phyloP scores from a whole-genome alignment of 306 rosid species.

The Vicia faba region DNA sequence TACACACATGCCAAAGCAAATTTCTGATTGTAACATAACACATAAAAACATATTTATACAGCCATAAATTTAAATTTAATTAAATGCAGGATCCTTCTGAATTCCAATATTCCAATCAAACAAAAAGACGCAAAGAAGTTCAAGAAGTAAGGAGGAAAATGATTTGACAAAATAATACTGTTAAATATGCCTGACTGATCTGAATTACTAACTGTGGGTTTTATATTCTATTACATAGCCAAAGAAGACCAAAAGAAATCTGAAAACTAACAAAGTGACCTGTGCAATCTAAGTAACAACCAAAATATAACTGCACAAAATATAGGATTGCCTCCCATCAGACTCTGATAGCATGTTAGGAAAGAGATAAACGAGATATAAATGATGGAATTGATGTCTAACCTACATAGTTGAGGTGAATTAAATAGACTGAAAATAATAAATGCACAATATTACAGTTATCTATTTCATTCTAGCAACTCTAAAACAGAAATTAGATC shows the following conservation, averaged over 20 bases:
- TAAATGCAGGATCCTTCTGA: slow-evolving; percentile 12
- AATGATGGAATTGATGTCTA: background rate
- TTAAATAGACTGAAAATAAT: background rate
- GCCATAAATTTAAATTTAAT: background rate
- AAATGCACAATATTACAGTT: background rate
- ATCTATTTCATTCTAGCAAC: background rate
- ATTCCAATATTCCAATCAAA: background rate
- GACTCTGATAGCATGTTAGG: background rate
- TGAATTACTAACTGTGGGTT: background rate
- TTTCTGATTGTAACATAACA: slow-evolving; percentile 1
- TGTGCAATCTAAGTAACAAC: background rate
- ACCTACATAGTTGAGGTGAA: slow-evolving; percentile 5
- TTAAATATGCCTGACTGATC: background rate
- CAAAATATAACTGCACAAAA: background rate
- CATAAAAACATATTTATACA: slow-evolving; percentile 1
- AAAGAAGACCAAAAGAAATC: slow-evolving; percentile 5
- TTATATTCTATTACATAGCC: slow-evolving; percentile 10
- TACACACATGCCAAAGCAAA: slow-evolving; percentile 10
- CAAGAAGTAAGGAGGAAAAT: background rate
- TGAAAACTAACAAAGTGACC: background rate
- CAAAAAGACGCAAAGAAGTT: background rate
- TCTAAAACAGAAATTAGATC: slow-evolving; percentile 17
- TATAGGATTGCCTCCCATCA: slow-evolving; percentile 3
- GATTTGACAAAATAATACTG: background rate
- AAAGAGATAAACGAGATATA: background rate